Evolutionary conservation across 2,329 filamentous ascomycete genomes (phyloP).

Genomic region (Aureobasidium zeae): DNA sequence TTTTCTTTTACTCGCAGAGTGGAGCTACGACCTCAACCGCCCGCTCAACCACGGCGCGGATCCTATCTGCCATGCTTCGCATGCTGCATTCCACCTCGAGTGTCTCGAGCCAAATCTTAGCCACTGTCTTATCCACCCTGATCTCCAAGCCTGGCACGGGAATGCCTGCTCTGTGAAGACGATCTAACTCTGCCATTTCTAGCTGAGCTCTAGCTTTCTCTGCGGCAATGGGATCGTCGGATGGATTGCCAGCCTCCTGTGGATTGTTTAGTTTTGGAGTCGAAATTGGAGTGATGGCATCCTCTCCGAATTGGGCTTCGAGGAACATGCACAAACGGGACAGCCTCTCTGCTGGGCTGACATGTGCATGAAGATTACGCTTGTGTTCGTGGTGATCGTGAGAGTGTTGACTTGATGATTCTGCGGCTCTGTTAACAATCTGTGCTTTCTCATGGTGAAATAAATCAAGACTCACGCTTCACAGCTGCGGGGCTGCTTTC

Average conservation of each 20-base stretch:
- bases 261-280: conserved; percentile 45
- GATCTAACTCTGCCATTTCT: conserved; percentile 53
- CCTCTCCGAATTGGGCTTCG: conserved; percentile 86
- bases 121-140: conserved; percentile 76
- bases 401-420: conserved; percentile 37
- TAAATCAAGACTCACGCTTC: conserved; percentile 53
- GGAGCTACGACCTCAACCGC: conserved; percentile 54
- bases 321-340: conserved; percentile 88
- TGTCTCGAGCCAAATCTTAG: conserved; percentile 85
- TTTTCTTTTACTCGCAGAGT: conserved; percentile 16
- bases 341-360: conserved; percentile 66
- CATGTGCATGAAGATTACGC: conserved; percentile 64
- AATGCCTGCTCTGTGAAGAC: conserved; percentile 75
- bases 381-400: conserved; percentile 39
- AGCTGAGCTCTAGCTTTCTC: conserved; percentile 46
- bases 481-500: conserved; percentile 93
- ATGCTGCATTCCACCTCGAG: conserved; percentile 84
- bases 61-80: conserved; percentile 68
- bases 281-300: conserved; percentile 70
- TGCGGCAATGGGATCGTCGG: conserved; percentile 38
- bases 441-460: too few species aligned
- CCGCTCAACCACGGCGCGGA: conserved; percentile 80
- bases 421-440: conserved; percentile 19
- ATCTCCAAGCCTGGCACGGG: conserved; percentile 85
- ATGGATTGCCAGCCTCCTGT: conserved; percentile 24